A percentile compares a stretch with the other conserved stretches of the same genome.
Evolutionary conservation across 164 flowering plant genomes (phyloP).

Genomic region (Akebia trifoliata): DNA sequence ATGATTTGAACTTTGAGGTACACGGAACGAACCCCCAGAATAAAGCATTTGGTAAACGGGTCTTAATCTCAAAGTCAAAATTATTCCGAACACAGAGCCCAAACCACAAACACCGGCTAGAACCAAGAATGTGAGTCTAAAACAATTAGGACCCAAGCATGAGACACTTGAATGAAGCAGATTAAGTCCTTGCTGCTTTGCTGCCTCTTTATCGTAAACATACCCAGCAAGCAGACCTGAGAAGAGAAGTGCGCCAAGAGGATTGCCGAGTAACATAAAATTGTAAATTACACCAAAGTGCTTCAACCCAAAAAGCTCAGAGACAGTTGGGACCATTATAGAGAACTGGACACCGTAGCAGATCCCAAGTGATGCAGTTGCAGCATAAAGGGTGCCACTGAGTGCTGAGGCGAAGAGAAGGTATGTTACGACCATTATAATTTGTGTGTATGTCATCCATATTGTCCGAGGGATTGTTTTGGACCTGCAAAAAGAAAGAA

Average conservation of each 20-base stretch:
- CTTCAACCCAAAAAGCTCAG: conserved; percentile 88
- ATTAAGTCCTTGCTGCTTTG: conserved; percentile 47
- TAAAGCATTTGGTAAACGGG: conserved; percentile 89
- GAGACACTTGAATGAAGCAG: too few relatives aligned
- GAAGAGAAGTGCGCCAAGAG: conserved; percentile 82
- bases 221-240: conserved; percentile 72
- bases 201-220: conserved; percentile 62
- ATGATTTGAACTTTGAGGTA: conserved; percentile 40
- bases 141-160: conserved; percentile 76
- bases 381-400: conserved; percentile 59
- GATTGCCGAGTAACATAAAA: conserved; percentile 67
- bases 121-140: conserved; percentile 61
- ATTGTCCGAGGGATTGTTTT: conserved; percentile 62
- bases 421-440: conserved; percentile 56
- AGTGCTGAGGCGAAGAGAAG: conserved; percentile 69
- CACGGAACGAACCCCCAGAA: conserved; percentile 70
- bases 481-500: conserved; percentile 58
- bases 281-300: conserved; percentile 71
- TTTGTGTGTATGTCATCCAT: conserved; percentile 70
- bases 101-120: conserved; percentile 60
- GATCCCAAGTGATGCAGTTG: conserved; percentile 73
- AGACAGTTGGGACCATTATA: conserved; percentile 77
- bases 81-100: conserved; percentile 51
- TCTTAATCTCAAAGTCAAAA: conserved; percentile 51
- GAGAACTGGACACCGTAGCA: conserved; percentile 87